Percentiles rank a stretch among this genome's conserved stretches.
Evolutionary conservation across 2,329 filamentous ascomycete species (phyloP).

Genomic region (Colletotrichum tanaceti): DNA sequence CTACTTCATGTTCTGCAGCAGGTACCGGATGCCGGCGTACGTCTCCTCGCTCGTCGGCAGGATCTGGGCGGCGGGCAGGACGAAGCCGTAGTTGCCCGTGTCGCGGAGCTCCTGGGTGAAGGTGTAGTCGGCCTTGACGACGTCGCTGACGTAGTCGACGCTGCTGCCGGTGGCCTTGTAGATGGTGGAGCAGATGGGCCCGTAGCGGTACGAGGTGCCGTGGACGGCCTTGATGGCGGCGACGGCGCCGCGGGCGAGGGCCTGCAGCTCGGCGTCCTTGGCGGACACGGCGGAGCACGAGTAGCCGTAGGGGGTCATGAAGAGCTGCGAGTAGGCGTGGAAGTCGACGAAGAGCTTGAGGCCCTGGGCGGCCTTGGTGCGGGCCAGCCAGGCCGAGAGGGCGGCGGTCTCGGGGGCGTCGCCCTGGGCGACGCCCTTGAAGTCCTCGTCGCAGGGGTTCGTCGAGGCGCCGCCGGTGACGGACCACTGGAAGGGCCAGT

Average conservation of each 20-base stretch:
- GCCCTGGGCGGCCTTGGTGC: conserved; percentile 50
- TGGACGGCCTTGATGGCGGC: conserved; percentile 61
- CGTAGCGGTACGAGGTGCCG: conserved; percentile 55
- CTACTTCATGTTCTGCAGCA: conserved; percentile 59
- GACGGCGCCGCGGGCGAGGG: conserved; percentile 60
- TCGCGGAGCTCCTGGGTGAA: conserved; percentile 56
- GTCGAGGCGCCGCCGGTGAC: conserved; percentile 57
- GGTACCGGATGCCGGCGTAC: conserved; percentile 67
- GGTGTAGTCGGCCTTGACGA: conserved; percentile 55
- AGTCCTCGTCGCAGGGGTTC: conserved; percentile 57
- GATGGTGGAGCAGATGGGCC: conserved; percentile 70
- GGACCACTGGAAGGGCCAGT: conserved; percentile 62
- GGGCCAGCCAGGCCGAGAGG: conserved; percentile 49
- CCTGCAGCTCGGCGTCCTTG: conserved; percentile 61
- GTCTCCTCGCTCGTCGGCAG: conserved; percentile 57
- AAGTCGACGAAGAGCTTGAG: conserved; percentile 69
- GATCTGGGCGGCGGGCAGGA: conserved; percentile 57
- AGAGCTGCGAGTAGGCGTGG: conserved; percentile 66
- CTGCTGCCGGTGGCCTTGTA: conserved; percentile 65
- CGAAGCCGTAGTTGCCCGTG: conserved; percentile 54
- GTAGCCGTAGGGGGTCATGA: conserved; percentile 69
- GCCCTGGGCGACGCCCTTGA: conserved; percentile 51
- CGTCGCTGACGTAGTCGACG: conserved; percentile 59
- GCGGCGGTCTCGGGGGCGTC: conserved; percentile 59
- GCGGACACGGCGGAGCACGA: conserved; percentile 61